These are phyloP conservation scores for Datisca glomerata DNA, from an alignment of 306 rosid genomes.

Conservation along the genomic window DNA sequence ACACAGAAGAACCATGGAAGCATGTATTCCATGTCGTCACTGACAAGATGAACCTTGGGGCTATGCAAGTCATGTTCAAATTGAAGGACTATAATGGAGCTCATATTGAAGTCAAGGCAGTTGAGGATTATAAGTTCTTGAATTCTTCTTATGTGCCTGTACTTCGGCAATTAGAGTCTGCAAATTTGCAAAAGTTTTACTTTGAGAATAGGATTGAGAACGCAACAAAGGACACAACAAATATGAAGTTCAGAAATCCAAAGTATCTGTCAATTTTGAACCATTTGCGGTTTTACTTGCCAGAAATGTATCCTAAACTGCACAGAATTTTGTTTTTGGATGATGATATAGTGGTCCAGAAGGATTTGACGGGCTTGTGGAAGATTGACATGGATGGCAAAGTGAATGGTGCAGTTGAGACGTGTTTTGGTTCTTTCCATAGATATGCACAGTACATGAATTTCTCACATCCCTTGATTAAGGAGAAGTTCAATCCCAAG, in stretches of 20 bases:
- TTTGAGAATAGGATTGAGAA: conserved; percentile 8
- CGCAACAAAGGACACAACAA: conserved; percentile 7
- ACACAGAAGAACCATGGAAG: conserved; percentile 9
- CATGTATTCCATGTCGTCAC: conserved; percentile 10
- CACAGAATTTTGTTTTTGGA: conserved; percentile 8
- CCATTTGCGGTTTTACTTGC: conserved; percentile 8
- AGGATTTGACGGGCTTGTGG: conserved; percentile 10
- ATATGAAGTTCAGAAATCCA: conserved; percentile 10
- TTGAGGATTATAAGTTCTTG: conserved; percentile 12
- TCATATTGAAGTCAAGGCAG: conserved; percentile 10
- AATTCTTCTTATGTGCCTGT: conserved; percentile 9
- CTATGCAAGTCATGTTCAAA: conserved; percentile 10
- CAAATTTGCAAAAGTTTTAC: conserved; percentile 10
- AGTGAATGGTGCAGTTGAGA: conserved; percentile 7
- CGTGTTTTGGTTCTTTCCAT: conserved; percentile 11
- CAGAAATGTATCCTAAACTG: conserved; percentile 9
- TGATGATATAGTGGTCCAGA: conserved; percentile 7
- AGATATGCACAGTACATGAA: conserved; percentile 12
- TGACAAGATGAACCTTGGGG: conserved; percentile 9
- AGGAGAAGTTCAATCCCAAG: conserved; percentile 7
- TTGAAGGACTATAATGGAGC: conserved; percentile 8
- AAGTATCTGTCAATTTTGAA: conserved; percentile 8
- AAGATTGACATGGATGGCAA: conserved; percentile 9
- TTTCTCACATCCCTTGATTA: conserved; percentile 10
- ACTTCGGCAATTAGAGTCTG: conserved; percentile 9